phyloP scores from a whole-genome alignment of 2,329 filamentous ascomycete genomes.

The Cytospora piceae region DNA sequence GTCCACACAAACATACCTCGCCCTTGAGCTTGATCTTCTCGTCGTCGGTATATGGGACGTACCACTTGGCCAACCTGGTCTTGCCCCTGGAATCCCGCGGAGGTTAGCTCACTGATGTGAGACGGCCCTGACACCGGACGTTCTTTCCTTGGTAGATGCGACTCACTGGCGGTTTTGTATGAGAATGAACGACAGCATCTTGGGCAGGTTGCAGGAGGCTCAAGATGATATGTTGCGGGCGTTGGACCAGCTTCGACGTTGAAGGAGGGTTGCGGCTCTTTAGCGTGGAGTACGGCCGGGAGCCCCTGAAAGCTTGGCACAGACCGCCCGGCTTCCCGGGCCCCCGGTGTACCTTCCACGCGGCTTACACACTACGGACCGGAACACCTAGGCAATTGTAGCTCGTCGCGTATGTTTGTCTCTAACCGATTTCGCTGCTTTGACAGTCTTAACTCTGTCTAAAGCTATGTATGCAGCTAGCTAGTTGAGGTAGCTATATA shows the following conservation, averaged over 20 bases:
- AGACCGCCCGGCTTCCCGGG: neutral
- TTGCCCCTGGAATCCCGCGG: slow-evolving; percentile 72
- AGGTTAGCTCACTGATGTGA: slow-evolving; percentile 14
- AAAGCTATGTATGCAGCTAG: neutral
- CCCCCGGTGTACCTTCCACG: neutral
- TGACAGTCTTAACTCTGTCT: too few relatives aligned
- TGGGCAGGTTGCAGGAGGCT: slow-evolving; percentile 19
- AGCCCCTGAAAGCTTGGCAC: slow-evolving; percentile 23
- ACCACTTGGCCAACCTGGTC: slow-evolving; percentile 98
- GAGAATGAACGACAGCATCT: slow-evolving; percentile 81
- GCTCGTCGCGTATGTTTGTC: too few relatives aligned
- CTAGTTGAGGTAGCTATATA: neutral
- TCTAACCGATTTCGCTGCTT: too few relatives aligned
- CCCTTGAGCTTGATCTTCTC: slow-evolving; percentile 99
- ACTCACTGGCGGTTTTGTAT: slow-evolving; percentile 85
- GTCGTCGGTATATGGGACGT: slow-evolving; percentile 96
- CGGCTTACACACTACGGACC: neutral
- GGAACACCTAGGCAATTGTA: too few relatives aligned
- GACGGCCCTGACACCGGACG: neutral
- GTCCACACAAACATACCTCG: slow-evolving; percentile 62
- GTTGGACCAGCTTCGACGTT: slow-evolving; percentile 19
- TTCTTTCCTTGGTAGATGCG: neutral
- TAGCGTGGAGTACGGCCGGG: slow-evolving; percentile 22
- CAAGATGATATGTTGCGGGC: slow-evolving; percentile 19
- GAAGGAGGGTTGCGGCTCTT: slow-evolving; percentile 22